Evolutionary conservation across 1,139 yeast species (phyloP), one percentile per base, ranked within the genome.

Genomic region (Pneumocystis carinii): DNA sequence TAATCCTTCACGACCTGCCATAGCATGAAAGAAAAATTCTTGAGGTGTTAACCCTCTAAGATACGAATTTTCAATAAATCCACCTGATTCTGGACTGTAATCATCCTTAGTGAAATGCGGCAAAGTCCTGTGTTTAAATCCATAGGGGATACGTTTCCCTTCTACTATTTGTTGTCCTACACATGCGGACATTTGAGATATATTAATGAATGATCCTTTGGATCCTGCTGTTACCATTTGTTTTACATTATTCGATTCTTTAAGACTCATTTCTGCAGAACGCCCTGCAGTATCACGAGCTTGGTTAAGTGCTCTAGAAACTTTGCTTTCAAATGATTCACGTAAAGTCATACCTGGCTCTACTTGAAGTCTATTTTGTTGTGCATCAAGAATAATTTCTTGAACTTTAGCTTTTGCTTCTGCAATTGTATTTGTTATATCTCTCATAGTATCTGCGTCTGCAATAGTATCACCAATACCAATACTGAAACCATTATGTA

Each of bases 1-100:
- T 74, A 92, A 83, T 83, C 99, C 99, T 79, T 92, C 99, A 82
- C 99, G 89, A 81, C 99, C 99, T 71, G 98, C 98, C 98, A 94
- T 94, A 64, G 98, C 98, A 75, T 94, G 99, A 86, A 92, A 92
- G 74, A 94, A 94, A 75, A 94, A 94, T 75, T 94, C 98, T 76
- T 92, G 98, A 55, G 99, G 99, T 17, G 98, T 92, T 72, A 94
- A 81, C 58, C 99, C 99, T 80, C 98, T 85, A 72, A 92, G 81
- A 72, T 92, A 94, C 14, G 98, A 94, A 72, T 94, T 94, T 75
- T 92, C 98, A 69, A 94, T 95, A 71, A 94, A 94, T 68, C 99
- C 99, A 74, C 90, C 89, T 3, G 97, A 90, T 76, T 92, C 98
- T 38, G 98, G 97, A 64, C 96, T 87, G 75, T 92, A 92, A 75